Base-by-base conservation (phyloP, 257 asterid genomes). In the Rubia yunnanensis region DNA sequence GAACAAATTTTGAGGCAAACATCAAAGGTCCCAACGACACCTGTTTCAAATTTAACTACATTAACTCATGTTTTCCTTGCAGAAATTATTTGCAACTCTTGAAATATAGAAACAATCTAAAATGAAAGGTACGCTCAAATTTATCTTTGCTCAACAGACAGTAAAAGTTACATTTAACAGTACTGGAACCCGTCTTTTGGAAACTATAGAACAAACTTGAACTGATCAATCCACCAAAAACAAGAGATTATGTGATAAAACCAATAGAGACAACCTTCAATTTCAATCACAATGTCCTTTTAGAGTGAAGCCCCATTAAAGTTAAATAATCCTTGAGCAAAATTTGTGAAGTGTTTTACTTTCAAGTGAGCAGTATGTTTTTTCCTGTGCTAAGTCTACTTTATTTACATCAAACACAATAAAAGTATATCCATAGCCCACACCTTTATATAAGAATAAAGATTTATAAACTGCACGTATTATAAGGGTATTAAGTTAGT, bases 21-120 rank as follows among this genome's bases (percentile, higher is more conserved):
- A 84, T 84, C 76, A 92, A 81, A 18, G 97, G 97, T 58, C 99
- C 99, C 85, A 89, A 77, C 22, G 94, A 85, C 27, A 89, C 97
- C 99, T 92, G 86, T 76, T 62, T 72, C 44, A 36, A 31, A 57
- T 32, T 31, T 20, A 24, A 63, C n/a, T 41, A 22, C 30, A 55
- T 39, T 23, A 35, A 36, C 36, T 68, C 28, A 31, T 9, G 66
- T n/a, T n/a, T 8, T 60, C 23, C 44, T 62, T 52, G 10, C 24
- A 62, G 69, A 27, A 63, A 32, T 60, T 4, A n/a, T n/a, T 32
- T 31, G 30, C 17, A 34, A 59, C 26, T 59, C 20, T 30, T 32
- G 14, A 44, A 3, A 31, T 59, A 30, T 14, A 59, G 64, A 59
- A 17, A 56, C 20, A 6, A 17, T 0, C 26, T 59, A 17, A 18